Conservation (phyloP, 192 early-diverging fungal genomes). For the Linnemannia hyalina region DNA sequence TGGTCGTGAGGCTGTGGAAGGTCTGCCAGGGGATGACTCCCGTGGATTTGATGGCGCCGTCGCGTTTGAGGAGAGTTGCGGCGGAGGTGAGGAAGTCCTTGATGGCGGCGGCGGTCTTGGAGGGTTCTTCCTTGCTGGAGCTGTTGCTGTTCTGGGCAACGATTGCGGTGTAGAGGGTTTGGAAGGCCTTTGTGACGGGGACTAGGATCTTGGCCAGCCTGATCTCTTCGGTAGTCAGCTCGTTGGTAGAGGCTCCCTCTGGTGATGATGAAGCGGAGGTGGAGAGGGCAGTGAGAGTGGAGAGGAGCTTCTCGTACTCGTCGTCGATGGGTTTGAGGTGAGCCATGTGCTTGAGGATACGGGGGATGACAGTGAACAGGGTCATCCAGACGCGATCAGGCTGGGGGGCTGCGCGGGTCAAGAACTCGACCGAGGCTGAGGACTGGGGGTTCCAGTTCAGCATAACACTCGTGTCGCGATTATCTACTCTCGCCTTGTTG, state of each 20-base stretch:
- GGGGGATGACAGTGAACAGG: conserved; percentile 39
- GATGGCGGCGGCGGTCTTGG: conserved; percentile 32
- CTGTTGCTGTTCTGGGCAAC: conserved; percentile 47
- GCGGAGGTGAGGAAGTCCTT: conserved; percentile 27
- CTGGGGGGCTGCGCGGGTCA: conserved; percentile 56
- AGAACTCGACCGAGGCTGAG: conserved; percentile 44
- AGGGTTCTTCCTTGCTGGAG: conserved; percentile 36
- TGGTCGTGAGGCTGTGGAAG: conserved; percentile 26
- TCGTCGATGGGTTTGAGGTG: conserved; percentile 21
- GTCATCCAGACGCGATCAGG: conserved; percentile 53
- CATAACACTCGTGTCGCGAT: conserved; percentile 81
- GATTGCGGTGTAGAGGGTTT: conserved; percentile 25
- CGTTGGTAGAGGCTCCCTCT: background rate
- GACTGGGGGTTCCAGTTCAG: conserved; percentile 63
- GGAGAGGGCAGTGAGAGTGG: conserved; percentile 20
- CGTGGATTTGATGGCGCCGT: conserved; percentile 39
- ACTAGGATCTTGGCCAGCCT: conserved; percentile 38
- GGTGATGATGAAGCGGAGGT: background rate
- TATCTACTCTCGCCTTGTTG: conserved; percentile 68
- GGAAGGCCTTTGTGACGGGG: conserved; percentile 30
- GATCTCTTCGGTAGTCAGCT: conserved; percentile 34
- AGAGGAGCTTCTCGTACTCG: conserved; percentile 31
- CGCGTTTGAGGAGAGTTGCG: conserved; percentile 25
- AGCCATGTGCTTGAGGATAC: conserved; percentile 46
- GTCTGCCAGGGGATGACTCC: conserved; percentile 46